Conservation (phyloP, 805 yeast species). For the Phaffomyces antillensis region DNA sequence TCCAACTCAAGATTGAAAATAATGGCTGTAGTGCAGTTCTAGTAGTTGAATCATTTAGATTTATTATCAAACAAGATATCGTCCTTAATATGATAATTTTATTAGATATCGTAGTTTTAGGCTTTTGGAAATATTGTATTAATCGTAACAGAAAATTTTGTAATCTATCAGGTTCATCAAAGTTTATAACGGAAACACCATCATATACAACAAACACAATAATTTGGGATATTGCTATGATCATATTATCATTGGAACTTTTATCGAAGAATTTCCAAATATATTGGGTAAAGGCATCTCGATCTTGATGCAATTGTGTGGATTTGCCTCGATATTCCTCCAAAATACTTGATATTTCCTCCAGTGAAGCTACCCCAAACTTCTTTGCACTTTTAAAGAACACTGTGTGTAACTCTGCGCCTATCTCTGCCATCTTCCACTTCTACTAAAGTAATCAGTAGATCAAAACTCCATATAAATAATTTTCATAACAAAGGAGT, state of each 20-base stretch:
- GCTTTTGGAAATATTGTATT: slow-evolving; percentile 13
- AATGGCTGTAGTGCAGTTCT: slow-evolving; percentile 9
- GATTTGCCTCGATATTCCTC: background rate
- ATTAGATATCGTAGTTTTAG: background rate
- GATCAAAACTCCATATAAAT: too few relatives aligned
- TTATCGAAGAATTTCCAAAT: slow-evolving; percentile 1
- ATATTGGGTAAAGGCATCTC: background rate
- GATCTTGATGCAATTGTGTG: slow-evolving; percentile 1
- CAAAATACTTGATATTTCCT: background rate
- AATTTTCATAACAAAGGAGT: too few relatives aligned
- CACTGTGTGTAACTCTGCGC: too few relatives aligned
- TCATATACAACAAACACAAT: background rate
- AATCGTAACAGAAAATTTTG: slow-evolving; percentile 9
- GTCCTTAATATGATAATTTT: slow-evolving; percentile 4
- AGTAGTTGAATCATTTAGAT: background rate
- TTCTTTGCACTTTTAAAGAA: too few relatives aligned
- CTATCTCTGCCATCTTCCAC: too few relatives aligned
- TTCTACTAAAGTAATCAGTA: too few relatives aligned
- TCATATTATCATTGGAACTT: slow-evolving; percentile 6
- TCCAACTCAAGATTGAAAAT: slow-evolving; percentile 16
- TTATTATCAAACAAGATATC: slow-evolving; percentile 1
- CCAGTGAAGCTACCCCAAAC: too few relatives aligned
- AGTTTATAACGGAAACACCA: background rate
- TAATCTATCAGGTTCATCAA: slow-evolving; percentile 3
- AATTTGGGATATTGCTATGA: slow-evolving; percentile 1